Conservation (phyloP, 208 protist genomes). For the Crithidia mellificae region DNA sequence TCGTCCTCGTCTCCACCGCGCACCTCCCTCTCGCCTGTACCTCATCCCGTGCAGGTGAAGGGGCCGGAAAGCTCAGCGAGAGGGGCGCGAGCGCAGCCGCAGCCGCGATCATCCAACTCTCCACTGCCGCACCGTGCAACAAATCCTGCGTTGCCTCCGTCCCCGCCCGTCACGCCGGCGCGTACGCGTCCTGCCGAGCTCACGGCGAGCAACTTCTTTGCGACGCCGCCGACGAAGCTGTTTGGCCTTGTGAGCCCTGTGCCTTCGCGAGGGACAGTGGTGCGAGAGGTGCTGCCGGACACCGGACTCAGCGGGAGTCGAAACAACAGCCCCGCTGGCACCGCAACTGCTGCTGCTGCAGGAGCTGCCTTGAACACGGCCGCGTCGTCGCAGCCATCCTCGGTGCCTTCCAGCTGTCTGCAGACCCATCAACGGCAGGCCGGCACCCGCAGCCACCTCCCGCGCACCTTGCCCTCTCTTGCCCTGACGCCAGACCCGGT, state of each 20-base stretch:
- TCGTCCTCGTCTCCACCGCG: no score
- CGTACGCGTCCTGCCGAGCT: not conserved
- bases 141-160: no score
- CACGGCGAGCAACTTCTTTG: not conserved
- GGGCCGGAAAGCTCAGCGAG: no score
- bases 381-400: constrained; percentile 13
- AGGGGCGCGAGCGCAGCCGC: no score
- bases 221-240: not conserved
- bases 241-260: not conserved
- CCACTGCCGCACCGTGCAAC: no score
- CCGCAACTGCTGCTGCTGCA: no score
- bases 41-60: no score
- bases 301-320: not conserved
- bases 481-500: constrained; percentile 13
- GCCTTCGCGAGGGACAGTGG: not conserved
- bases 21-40: no score
- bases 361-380: no score
- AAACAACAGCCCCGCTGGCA: not conserved
- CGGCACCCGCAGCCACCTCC: constrained; percentile 23
- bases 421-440: constrained; percentile 24
- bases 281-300: constrained; percentile 12
- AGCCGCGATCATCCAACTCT: not conserved
- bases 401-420: constrained; percentile 15
- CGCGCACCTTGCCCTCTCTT: constrained; percentile 16
- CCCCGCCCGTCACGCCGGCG: constrained; percentile 1